Evolutionary conservation across 139 green algal genomes (phyloP).

Genomic region (Volvox reticuliferus): DNA sequence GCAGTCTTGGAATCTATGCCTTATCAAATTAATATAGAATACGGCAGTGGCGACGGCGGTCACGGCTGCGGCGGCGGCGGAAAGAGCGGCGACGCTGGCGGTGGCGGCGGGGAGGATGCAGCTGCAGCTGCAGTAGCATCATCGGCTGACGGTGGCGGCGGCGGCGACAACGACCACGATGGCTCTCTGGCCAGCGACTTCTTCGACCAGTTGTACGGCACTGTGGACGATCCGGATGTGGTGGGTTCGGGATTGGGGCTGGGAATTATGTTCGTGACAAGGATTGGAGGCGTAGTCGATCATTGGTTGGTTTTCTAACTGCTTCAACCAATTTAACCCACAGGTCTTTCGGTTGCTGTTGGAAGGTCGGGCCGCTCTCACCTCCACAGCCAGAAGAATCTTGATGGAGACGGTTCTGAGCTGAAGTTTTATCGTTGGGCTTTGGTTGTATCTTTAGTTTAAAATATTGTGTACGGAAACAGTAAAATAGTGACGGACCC

Average conservation of each 20-base stretch:
- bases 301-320: neutral
- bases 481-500: no score
- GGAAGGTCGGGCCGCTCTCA: slow-evolving; percentile 11
- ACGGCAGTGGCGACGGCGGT: no score
- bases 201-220: slow-evolving; percentile 39
- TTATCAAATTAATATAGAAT: no score
- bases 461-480: no score
- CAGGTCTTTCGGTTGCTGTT: slow-evolving; percentile 30
- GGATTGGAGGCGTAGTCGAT: neutral
- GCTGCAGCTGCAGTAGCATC: neutral
- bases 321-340: neutral
- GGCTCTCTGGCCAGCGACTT: neutral
- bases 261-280: neutral
- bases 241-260: neutral
- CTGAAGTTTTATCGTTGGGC: no score
- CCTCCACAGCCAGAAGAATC: neutral
- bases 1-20: no score
- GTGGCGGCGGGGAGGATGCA: neutral
- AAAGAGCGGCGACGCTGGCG: neutral
- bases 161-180: no score
- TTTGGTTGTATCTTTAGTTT: no score
- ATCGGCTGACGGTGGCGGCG: no score
- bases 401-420: neutral
- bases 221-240: slow-evolving; percentile 29
- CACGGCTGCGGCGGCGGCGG: neutral